phyloP scores from a whole-genome alignment of 2,329 filamentous ascomycete species.

The Fusarium clavum region DNA sequence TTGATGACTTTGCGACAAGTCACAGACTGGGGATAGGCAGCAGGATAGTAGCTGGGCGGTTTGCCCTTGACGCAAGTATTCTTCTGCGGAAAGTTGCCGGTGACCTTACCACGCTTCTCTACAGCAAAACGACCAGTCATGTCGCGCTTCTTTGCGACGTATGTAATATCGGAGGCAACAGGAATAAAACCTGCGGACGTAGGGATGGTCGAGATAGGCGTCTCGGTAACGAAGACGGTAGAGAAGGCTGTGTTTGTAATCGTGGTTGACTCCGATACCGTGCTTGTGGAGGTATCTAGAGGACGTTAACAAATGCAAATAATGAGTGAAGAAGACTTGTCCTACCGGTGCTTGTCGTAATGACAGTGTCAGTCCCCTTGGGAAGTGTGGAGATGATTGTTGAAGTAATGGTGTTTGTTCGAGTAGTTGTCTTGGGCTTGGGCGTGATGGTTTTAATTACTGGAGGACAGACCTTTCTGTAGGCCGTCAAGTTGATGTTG shows the following conservation, averaged over 20 bases:
- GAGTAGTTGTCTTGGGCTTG: background rate
- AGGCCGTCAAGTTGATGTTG: background rate
- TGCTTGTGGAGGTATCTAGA: background rate
- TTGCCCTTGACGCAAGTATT: background rate
- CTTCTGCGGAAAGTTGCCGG: background rate
- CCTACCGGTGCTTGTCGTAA: background rate
- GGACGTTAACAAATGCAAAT: rapidly evolving
- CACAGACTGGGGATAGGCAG: background rate
- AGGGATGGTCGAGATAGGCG: background rate
- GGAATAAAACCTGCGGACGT: background rate
- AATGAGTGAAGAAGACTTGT: rapidly evolving
- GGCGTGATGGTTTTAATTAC: background rate
- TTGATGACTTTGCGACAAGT: background rate
- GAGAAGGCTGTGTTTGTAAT: background rate
- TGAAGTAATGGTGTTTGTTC: background rate
- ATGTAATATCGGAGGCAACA: background rate
- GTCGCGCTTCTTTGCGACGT: background rate
- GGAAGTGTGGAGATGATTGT: background rate
- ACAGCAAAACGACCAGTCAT: background rate
- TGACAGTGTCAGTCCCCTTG: background rate
- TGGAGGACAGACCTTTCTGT: background rate
- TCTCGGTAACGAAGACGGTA: background rate
- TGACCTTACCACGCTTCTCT: background rate
- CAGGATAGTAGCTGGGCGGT: background rate
- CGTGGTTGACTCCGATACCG: background rate